Conservation (phyloP, 352 stramenopile genomes). For the Phytophthora cactorum region DNA sequence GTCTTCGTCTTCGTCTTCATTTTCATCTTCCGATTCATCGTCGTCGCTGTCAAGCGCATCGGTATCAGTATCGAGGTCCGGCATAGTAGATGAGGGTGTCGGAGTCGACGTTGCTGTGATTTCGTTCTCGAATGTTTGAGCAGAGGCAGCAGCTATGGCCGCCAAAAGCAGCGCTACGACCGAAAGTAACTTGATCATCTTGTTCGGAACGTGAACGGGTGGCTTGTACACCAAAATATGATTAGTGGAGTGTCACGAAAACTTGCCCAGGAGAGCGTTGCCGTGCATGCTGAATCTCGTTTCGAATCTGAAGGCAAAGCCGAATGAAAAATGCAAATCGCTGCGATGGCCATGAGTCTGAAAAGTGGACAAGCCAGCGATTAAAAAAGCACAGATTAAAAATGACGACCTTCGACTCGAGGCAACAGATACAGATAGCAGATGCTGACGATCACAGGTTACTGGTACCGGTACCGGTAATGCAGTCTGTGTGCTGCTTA, state of each 20-base stretch:
- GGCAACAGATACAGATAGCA: not conserved
- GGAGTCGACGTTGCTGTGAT: not conserved
- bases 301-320: not conserved
- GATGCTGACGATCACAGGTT: not conserved
- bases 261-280: not conserved
- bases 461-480: not conserved
- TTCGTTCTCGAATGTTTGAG: not conserved
- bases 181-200: not conserved
- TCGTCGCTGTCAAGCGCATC: slow-evolving; percentile 9
- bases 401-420: not conserved
- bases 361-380: not conserved
- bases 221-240: not conserved
- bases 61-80: not conserved
- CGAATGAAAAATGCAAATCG: not conserved
- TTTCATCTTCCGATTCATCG: slow-evolving; percentile 1
- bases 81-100: not conserved
- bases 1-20: not conserved
- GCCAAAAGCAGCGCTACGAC: not conserved
- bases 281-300: not conserved
- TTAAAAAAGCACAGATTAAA: not conserved
- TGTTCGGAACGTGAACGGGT: not conserved
- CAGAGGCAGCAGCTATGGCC: not conserved
- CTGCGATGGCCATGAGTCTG: not conserved
- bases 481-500: too few relatives aligned
- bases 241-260: not conserved